Evolutionary conservation across 176 grass and related monocot genomes (phyloP), one percentile per base, ranked within the genome.

Genomic region (Juncus effusus): DNA sequence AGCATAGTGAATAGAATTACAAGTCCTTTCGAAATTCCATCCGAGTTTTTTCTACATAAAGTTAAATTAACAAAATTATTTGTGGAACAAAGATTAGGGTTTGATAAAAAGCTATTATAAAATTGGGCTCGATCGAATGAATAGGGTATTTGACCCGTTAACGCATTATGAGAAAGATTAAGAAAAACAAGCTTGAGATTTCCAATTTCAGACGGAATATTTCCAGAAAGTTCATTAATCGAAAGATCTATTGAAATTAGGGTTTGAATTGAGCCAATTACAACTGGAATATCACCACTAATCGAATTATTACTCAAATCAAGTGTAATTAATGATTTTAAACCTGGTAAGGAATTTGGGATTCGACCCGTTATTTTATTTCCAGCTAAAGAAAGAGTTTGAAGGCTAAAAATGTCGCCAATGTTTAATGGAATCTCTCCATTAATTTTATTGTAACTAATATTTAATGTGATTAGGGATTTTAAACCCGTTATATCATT

Each of bases 111-210:
- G 37, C 85, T 77, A 6, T 0, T 0, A 2, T 58, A 2, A 38
- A 62, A 78, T 16, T 1, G 1, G 10, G n/a, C 12, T 39, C 13
- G 53, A 63, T 78, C 16, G 0, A 83, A 12, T 9, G n/a, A n/a
- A 51, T 5, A 0, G 4, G 76, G 80, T 13, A 88, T 80, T 53
- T 71, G n/a, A 6, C 80, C 76, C 4, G 40, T 72, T 8, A 83
- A 62, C 14, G 63, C 14, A 65, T 83, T 80, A 63, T 6, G 47
- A 16, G 80, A 83, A 28, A 88, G 36, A 74, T 77, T 37, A 6
- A 83, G 54, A 45, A 36, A 28, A 13, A 10, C 14, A 36, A 66
- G 13, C 39, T 50, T 10, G 5, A 73, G 15, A 2, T 55, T n/a
- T 58, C 10, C 50, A 2, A 87, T 8, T 0, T 59, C 36, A 47